Base-by-base conservation (phyloP, 257 asterid species). In the Lithospermum erythrorhizon region DNA sequence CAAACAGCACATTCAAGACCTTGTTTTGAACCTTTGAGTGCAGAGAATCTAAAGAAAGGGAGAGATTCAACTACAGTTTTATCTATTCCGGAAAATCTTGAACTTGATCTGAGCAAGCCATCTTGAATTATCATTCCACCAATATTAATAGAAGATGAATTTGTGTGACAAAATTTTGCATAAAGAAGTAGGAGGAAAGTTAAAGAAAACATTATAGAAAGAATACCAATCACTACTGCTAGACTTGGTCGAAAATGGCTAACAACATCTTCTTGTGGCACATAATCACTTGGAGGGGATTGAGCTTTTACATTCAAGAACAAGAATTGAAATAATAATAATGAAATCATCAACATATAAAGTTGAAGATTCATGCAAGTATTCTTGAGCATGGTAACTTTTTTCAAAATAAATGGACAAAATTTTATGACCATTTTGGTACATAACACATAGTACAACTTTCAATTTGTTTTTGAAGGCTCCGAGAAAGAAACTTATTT, bases 1-100 rank as follows among this genome's bases (percentile, higher is more conserved):
- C 95, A 86, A 35, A 86, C 87, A 7, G 85, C 60, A 70, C 95
- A 86, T n/a, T 86, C 95, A 4, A 86, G 83, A 22, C 87, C 91
- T 5, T 77, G 64, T 21, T 55, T 62, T 5, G 76, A 66, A 0
- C 95, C 95, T 24, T 29, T 67, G 0, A 86, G 82, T n/a, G 74
- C 64, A 2, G 83, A 79, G 56, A 83, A 86, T 2, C 77, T 61
- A 54, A 83, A 83, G 68, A 72, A 74, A 19, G 95, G 95, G 21
- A 86, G 83, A 0, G 87, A 86, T 21, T 81, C 87, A 3, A 86
- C 70, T 6, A 77, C 73, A 4, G 72, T 53, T 53, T 76, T 75
- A n/a, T 86, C 85, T 30, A 83, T 63, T 3, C 95, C 95, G 0
- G 82, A 61, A 47, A 70, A 62, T 0, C 62, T 29, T 1, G 71